Percentiles rank a stretch among this genome's conserved stretches.
Evolutionary conservation across 139 green algal species (phyloP).

Genomic region (Trebouxia sp.): DNA sequence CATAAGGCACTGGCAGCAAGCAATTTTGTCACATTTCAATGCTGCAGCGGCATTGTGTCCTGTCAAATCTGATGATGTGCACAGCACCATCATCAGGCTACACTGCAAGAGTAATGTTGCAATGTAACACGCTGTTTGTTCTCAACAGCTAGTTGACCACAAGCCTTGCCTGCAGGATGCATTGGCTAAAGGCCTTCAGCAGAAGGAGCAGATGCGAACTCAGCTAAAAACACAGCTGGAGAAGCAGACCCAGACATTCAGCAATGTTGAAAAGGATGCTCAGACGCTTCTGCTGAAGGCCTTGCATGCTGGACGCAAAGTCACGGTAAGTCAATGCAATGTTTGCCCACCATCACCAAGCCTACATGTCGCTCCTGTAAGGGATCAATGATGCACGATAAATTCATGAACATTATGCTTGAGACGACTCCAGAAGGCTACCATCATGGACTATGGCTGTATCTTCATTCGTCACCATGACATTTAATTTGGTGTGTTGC

Average conservation of each 20-base stretch:
- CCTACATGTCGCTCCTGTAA: not conserved
- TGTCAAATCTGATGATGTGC: too few species aligned
- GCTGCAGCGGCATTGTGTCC: not conserved
- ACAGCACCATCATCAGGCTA: not conserved
- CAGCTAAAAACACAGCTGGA: not conserved
- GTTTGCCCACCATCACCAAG: not conserved
- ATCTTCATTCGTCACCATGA: not conserved
- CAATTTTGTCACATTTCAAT: not conserved
- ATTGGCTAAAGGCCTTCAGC: not conserved
- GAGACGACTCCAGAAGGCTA: too few species aligned
- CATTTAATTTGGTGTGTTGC: not conserved
- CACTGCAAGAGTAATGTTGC: not conserved
- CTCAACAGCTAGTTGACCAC: not conserved
- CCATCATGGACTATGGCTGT: too few species aligned
- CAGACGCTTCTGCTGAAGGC: constrained; percentile 8
- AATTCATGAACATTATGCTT: too few species aligned
- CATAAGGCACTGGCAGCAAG: not conserved
- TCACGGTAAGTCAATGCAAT: not conserved
- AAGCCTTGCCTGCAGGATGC: not conserved
- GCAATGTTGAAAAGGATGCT: constrained; percentile 13
- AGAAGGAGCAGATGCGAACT: constrained; percentile 11
- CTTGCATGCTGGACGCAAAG: constrained; percentile 1
- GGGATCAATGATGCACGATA: not conserved
- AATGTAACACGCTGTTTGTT: not conserved
- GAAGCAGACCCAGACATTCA: constrained; percentile 22